Conservation (phyloP, 2,329 filamentous ascomycete genomes). For the Parascedosporium putredinis region DNA sequence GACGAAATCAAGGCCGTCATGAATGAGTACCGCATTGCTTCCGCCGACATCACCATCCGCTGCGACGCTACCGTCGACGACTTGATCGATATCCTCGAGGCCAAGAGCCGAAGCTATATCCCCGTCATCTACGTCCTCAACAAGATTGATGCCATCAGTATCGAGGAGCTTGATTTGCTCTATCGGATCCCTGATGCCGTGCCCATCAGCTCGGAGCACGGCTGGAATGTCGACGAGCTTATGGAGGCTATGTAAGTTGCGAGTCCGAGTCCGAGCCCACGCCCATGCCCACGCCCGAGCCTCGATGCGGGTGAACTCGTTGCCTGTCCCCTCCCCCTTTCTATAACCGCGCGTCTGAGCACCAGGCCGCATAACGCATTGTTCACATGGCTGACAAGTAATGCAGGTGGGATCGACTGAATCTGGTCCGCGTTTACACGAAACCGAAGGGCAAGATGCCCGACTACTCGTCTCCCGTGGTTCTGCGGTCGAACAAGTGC, state of each 20-base stretch:
- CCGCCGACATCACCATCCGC: constrained; percentile 92
- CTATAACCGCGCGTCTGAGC: too few relatives aligned
- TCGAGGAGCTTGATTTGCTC: constrained; percentile 90
- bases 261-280: not conserved
- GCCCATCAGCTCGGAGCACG: constrained; percentile 92
- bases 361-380: not conserved
- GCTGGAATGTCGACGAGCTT: constrained; percentile 96
- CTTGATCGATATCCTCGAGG: constrained; percentile 89
- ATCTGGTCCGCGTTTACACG: constrained; percentile 85
- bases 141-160: constrained; percentile 97
- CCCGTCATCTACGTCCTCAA: constrained; percentile 98
- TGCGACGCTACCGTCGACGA: constrained; percentile 98
- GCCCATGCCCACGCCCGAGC: too few relatives aligned
- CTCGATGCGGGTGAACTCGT: too few relatives aligned
- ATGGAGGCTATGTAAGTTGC: constrained; percentile 73
- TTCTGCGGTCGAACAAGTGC: constrained; percentile 69
- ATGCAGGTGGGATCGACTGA: constrained; percentile 78
- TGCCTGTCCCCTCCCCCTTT: too few relatives aligned
- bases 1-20: constrained; percentile 98
- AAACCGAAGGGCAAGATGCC: constrained; percentile 94
- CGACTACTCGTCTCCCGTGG: constrained; percentile 85
- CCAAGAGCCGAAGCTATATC: constrained; percentile 90
- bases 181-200: constrained; percentile 96
- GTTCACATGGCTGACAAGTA: constrained; percentile 6
- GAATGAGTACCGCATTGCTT: constrained; percentile 92